phyloP scores from a whole-genome alignment of 805 yeast genomes.

The Suhomyces prunicola region DNA sequence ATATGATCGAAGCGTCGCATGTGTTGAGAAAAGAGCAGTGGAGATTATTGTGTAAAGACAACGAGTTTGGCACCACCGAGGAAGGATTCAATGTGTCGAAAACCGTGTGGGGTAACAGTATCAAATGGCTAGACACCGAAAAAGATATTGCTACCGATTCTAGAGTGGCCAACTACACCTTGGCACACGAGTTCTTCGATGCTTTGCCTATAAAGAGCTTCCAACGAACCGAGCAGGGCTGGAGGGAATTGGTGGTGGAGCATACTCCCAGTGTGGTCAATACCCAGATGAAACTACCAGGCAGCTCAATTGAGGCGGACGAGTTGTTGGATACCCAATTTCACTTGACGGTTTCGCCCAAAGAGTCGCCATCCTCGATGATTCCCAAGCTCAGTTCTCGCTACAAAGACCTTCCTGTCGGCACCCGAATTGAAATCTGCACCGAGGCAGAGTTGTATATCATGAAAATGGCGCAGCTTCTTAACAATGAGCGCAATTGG shows the following conservation, averaged over 20 bases:
- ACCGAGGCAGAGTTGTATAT: conserved; percentile 66
- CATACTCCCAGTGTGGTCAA: conserved; percentile 37
- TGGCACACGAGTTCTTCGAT: conserved; percentile 87
- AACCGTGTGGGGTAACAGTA: conserved; percentile 50
- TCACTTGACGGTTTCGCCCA: conserved; percentile 54
- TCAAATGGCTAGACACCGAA: conserved; percentile 63
- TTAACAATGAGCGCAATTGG: conserved; percentile 33
- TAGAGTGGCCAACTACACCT: conserved; percentile 51
- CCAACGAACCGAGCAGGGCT: conserved; percentile 58
- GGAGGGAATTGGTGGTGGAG: conserved; percentile 79
- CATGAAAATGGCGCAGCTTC: conserved; percentile 47
- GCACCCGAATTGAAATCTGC: conserved; percentile 66
- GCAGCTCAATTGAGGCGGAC: conserved; percentile 4
- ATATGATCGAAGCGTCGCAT: conserved; percentile 70
- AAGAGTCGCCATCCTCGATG: conserved; percentile 59
- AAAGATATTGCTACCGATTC: conserved; percentile 35
- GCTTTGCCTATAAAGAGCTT: conserved; percentile 78
- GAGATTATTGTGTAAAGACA: conserved; percentile 39
- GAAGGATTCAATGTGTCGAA: conserved; percentile 36
- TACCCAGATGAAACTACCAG: conserved; percentile 28
- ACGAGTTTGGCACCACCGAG: conserved; percentile 16
- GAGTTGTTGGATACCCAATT: conserved; percentile 38
- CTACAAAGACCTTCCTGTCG: conserved; percentile 50
- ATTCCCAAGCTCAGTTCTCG: conserved; percentile 52
- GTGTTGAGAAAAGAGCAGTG: conserved; percentile 59